Evolutionary conservation across 2,329 filamentous ascomycete genomes (phyloP).

Genomic region (Fusarium sacchari): DNA sequence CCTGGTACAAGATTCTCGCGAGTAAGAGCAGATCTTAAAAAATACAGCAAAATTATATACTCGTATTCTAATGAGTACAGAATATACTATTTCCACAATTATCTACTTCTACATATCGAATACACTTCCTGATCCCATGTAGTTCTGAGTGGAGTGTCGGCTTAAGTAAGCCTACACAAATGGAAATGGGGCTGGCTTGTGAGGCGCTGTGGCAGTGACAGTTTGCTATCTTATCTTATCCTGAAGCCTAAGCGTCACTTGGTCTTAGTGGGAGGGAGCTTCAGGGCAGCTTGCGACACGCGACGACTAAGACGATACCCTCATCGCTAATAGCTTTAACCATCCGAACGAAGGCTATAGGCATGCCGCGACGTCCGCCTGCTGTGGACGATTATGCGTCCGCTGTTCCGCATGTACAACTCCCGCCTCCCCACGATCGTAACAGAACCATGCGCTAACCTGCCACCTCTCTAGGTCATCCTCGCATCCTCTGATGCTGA

Average conservation of each 20-base stretch:
- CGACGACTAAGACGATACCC: slow-evolving; percentile 20
- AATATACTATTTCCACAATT: too few species aligned
- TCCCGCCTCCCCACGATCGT: slow-evolving; percentile 21
- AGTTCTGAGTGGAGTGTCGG: neutral
- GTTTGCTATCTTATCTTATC: slow-evolving; percentile 5
- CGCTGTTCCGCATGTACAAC: slow-evolving; percentile 56
- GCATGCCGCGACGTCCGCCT: slow-evolving; percentile 58
- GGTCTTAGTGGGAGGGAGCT: slow-evolving; percentile 8
- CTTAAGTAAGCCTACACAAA: neutral
- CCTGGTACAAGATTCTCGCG: accelerated
- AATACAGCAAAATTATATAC: accelerated
- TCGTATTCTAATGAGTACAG: accelerated
- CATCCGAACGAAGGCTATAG: slow-evolving; percentile 25
- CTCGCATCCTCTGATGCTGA: slow-evolving; percentile 91
- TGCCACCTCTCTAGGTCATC: slow-evolving; percentile 73
- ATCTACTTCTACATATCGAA: neutral
- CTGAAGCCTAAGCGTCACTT: slow-evolving; percentile 5
- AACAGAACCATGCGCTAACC: slow-evolving; percentile 15
- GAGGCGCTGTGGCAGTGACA: neutral
- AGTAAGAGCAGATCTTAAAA: accelerated
- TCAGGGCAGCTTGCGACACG: slow-evolving; percentile 32
- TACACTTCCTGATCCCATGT: neutral
- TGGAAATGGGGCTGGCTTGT: neutral
- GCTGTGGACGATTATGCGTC: slow-evolving; percentile 59
- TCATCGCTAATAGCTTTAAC: slow-evolving; percentile 15